phyloP scores from a whole-genome alignment of 1,284 basidiomycete species.

The Vanrija sp. region DNA sequence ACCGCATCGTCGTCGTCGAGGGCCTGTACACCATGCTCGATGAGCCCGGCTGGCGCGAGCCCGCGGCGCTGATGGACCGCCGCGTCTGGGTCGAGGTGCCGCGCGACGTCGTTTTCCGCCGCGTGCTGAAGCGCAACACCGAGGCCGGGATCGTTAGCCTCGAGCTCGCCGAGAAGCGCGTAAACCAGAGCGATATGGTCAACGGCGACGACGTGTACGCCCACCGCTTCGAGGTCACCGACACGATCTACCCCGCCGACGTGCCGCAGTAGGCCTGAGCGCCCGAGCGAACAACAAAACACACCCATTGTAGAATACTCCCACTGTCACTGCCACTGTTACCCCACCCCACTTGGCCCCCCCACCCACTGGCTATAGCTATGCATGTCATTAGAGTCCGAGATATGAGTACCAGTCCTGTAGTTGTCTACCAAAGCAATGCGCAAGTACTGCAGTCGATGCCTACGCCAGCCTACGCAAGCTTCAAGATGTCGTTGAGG shows the following conservation, averaged over 20 bases:
- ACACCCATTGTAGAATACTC: no score
- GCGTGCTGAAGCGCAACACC: conserved; percentile 58
- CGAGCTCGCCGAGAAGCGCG: conserved; percentile 3
- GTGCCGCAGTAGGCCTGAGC: not conserved
- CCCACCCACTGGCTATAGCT: no score
- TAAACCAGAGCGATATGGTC: conserved; percentile 17
- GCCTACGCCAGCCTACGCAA: no score
- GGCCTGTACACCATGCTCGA: conserved; percentile 76
- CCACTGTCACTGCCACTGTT: no score
- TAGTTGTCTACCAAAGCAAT: no score
- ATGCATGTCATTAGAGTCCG: no score
- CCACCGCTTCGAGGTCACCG: conserved; percentile 16
- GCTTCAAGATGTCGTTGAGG: conserved; percentile 66
- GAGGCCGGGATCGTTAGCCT: conserved; percentile 32
- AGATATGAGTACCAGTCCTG: no score
- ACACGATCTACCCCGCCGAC: conserved; percentile 13
- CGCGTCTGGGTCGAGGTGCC: conserved; percentile 71
- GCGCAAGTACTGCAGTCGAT: no score
- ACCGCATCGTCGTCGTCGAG: conserved; percentile 76
- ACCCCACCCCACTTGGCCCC: no score
- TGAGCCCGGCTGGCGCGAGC: conserved; percentile 66
- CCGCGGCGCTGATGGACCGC: conserved; percentile 66
- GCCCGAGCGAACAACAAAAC: no score
- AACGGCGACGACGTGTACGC: conserved; percentile 27
- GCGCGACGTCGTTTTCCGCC: conserved; percentile 57